phyloP scores from a whole-genome alignment of 108 stramenopile genomes.

The Fragilaria crotonensis region DNA sequence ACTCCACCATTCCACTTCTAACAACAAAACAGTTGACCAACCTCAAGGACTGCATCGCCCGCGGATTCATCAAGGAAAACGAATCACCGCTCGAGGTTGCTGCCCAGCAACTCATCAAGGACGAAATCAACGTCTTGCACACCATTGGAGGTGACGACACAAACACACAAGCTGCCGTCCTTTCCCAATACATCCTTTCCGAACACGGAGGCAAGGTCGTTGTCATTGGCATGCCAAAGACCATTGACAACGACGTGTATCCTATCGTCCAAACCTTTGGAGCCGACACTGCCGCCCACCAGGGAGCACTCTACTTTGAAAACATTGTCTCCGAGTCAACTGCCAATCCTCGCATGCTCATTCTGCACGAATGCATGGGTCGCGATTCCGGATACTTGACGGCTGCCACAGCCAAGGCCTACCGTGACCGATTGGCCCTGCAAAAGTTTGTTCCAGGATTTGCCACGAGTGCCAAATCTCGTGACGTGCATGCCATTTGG shows the following conservation, averaged over 20 bases:
- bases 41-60: slow-evolving; percentile 71
- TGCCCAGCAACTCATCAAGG: slow-evolving; percentile 68
- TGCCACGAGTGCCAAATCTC: slow-evolving; percentile 31
- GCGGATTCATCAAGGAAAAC: slow-evolving; percentile 72
- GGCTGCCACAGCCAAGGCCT: slow-evolving; percentile 69
- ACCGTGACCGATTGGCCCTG: slow-evolving; percentile 46
- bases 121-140: slow-evolving; percentile 78
- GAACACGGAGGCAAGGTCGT: slow-evolving; percentile 73
- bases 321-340: slow-evolving; percentile 79
- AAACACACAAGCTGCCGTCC: slow-evolving; percentile 86
- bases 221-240: slow-evolving; percentile 88
- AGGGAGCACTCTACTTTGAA: slow-evolving; percentile 79
- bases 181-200: slow-evolving; percentile 77
- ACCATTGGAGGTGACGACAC: slow-evolving; percentile 93
- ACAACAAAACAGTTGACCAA: slow-evolving; percentile 69
- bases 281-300: slow-evolving; percentile 81
- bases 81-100: slow-evolving; percentile 81
- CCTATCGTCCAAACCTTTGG: slow-evolving; percentile 88
- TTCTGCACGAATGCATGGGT: slow-evolving; percentile 91
- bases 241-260: slow-evolving; percentile 82
- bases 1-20: background rate
- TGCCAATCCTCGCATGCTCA: slow-evolving; percentile 89
- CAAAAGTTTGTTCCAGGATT: slow-evolving; percentile 37
- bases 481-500: slow-evolving; percentile 88
- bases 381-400: slow-evolving; percentile 85